Base-by-base conservation (phyloP, 495 filamentous ascomycete genomes). In the Neurospora sp. region DNA sequence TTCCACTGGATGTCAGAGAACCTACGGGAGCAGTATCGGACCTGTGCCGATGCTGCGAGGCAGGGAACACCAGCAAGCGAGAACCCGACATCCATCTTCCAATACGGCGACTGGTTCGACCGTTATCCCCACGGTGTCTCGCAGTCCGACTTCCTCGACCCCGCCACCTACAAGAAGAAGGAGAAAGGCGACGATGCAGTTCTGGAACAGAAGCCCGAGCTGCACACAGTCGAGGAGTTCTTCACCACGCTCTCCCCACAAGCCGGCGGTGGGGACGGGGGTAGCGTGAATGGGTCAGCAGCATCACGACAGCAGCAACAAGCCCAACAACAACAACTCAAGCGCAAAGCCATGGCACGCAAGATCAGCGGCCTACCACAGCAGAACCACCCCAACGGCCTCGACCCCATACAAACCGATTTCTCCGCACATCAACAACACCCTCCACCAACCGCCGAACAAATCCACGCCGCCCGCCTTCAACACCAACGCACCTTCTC, bases 91-190 rank as follows among this genome's bases (percentile, higher is more conserved):
- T 89, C 89, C 27, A 93, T 97, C 80, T 94, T 97, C 83, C 95
- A 98, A 78, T 99, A 98, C 77, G 94, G 94, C 42, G 96, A 99
- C 81, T 99, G 96, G 96, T 98, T 98, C 78, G 90, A 94, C 78
- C 90, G 93, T 76, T 98, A 98, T 82, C 96, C 96, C 1, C 93
- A 96, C 77, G 96, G 96, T 12, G 93, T 98, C 27, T 92, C 93
- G 38, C 87, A 91, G 71, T 85, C 90, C 11, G 92, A 96, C 81
- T 96, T 92, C 82, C 92, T 94, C 75, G 93, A 94, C 74, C 91
- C 93, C 0, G 90, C 90, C 44, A 83, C 85, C 1, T 87, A 88
- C 72, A 84, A 88, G 79, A 89, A 89, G 79, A 91, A 91, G 77
- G 90, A 94, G 74, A 90, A 88, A 9, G 91, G 90, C 38, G 90